These are phyloP conservation scores for Epichloe gansuensis DNA, from an alignment of 2,329 filamentous ascomycete genomes.

Conservation along the genomic window DNA sequence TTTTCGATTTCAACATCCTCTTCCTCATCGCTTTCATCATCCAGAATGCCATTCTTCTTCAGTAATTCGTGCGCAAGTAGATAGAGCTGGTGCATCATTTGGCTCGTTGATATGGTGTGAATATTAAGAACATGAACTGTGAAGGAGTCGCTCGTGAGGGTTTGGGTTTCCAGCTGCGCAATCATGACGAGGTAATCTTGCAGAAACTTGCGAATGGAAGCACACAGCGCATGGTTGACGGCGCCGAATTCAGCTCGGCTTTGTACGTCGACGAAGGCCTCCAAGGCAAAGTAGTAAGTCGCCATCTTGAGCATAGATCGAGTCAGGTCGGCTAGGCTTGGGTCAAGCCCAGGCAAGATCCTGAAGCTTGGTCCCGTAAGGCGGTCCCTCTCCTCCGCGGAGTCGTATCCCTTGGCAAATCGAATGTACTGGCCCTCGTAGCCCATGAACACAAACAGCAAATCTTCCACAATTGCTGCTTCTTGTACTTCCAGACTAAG, in stretches of 20 bases:
- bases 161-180: constrained; percentile 85
- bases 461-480: constrained; percentile 72
- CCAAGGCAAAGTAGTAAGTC: constrained; percentile 80
- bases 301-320: constrained; percentile 87
- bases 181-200: constrained; percentile 91
- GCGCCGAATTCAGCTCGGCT: constrained; percentile 86
- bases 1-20: constrained; percentile 63
- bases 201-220: constrained; percentile 79
- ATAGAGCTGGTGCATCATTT: constrained; percentile 86
- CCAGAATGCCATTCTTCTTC: constrained; percentile 75
- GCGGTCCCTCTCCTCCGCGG: constrained; percentile 72
- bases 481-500: constrained; percentile 75
- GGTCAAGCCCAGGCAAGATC: constrained; percentile 73
- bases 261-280: constrained; percentile 88
- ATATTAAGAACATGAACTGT: constrained; percentile 89
- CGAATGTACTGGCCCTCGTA: constrained; percentile 97
- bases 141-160: constrained; percentile 76
- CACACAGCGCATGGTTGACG: constrained; percentile 91
- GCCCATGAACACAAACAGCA: constrained; percentile 94
- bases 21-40: constrained; percentile 62
- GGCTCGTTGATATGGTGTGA: constrained; percentile 77
- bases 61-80: constrained; percentile 76
- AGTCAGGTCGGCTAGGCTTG: constrained; percentile 78
- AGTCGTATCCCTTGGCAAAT: constrained; percentile 71
- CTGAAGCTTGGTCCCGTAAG: constrained; percentile 71